Evolutionary conservation across 768 basidiomycete species (phyloP).

Genomic region (Boletus sp.): DNA sequence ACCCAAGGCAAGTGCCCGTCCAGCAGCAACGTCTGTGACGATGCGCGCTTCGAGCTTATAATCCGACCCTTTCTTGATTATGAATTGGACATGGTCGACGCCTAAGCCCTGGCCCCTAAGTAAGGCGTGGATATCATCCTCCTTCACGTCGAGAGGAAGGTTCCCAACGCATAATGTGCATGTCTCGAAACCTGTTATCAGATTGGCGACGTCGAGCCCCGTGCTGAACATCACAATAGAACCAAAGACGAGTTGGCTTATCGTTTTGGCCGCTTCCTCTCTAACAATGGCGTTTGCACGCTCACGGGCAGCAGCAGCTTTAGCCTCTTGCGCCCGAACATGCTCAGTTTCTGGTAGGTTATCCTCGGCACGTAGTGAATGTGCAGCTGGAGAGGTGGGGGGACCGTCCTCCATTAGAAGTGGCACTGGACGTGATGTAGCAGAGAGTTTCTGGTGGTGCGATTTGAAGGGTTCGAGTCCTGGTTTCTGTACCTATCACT

Average conservation of each 20-base stretch:
- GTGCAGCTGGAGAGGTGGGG: not conserved
- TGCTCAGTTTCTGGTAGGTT: not conserved
- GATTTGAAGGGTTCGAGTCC: not conserved
- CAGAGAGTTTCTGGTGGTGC: not conserved
- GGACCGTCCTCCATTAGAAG: not conserved
- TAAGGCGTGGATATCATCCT: constrained; percentile 41
- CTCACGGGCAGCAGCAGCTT: constrained; percentile 18
- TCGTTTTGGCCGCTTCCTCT: constrained; percentile 42
- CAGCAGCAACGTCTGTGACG: constrained; percentile 41
- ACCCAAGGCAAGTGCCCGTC: constrained; percentile 39
- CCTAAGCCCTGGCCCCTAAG: constrained; percentile 46
- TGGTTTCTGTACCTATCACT: constrained; percentile 7
- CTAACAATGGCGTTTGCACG: constrained; percentile 14
- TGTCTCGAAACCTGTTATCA: constrained; percentile 53
- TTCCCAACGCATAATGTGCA: constrained; percentile 46
- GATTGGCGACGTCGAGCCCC: constrained; percentile 44
- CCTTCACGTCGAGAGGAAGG: constrained; percentile 41
- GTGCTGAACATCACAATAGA: constrained; percentile 50
- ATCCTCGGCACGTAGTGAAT: not conserved
- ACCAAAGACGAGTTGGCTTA: constrained; percentile 44
- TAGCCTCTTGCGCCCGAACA: constrained; percentile 8
- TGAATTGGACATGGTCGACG: constrained; percentile 31
- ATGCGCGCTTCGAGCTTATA: constrained; percentile 41
- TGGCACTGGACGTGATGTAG: not conserved
- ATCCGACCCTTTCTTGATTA: constrained; percentile 30